Base-by-base conservation (phyloP, 1,284 basidiomycete species). In the Malassezia sympodialis region DNA sequence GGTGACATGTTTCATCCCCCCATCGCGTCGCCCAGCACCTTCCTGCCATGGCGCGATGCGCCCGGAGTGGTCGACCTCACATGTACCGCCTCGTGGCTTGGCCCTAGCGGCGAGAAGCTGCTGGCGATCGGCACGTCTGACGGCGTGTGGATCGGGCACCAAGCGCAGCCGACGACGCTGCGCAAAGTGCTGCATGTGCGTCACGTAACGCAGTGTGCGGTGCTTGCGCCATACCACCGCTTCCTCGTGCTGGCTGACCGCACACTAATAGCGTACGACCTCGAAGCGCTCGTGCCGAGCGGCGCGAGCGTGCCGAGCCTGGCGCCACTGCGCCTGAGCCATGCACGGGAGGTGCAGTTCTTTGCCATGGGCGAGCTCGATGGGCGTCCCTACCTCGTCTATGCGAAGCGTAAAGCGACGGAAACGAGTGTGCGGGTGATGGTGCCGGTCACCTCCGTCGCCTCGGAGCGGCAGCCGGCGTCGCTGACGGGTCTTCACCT, bases 141-240 rank as follows among this genome's bases (percentile, higher is more conserved):
- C 68, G 93, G 93, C 32, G 88, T 96, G 2, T 96, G 90, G 88
- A 93, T 96, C 61, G 93, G 91, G 0, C 84, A 94, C 75, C 82
- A 88, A 28, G 85, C 88, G 66, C 86, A 93, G 71, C 84, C 90
- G 0, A 78, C 80, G 72, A 91, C 90, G 5, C 81, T 94, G 76
- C 83, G 87, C 30, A 86, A 89, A 54, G 90, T 96, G 19, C 77
- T 96, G 12, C 88, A 91, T 69, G 79, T 94, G 37, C 88, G 87
- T 75, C 82, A 83, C 76, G 90, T 96, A 27, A 89, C 88, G 5
- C 90, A 94, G 69, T 88, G 88, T 72, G 89, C 90, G 1, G 90
- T 96, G 78, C 79, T 96, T 3, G 88, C 93, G 69, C 87, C 90
- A 62, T 93, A 93, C 74, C 87, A 88, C 26, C 89, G 96, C 64